Evolutionary conservation across 176 grass and related monocot genomes (phyloP).

Genomic region (Calamus simplicifolius): DNA sequence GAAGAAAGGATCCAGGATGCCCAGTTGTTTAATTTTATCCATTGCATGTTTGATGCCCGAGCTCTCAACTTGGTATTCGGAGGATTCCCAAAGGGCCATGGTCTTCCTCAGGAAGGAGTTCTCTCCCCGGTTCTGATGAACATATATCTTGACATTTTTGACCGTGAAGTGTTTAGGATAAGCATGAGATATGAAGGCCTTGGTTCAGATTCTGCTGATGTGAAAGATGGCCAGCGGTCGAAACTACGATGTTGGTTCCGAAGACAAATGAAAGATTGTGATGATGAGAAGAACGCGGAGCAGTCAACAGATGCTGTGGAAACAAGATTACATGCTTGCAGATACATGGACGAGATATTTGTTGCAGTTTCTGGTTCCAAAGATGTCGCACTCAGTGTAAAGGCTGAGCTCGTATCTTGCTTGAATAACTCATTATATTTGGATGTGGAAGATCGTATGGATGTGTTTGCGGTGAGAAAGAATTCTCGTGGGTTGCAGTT

Average conservation of each 20-base stretch:
- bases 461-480: constrained; percentile 40
- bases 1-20: constrained; percentile 63
- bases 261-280: constrained; percentile 54
- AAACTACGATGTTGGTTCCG: constrained; percentile 73
- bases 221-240: constrained; percentile 28
- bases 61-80: constrained; percentile 85
- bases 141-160: constrained; percentile 78
- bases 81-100: constrained; percentile 75
- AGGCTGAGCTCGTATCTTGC: constrained; percentile 57
- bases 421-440: constrained; percentile 53
- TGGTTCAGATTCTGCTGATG: constrained; percentile 18
- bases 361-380: constrained; percentile 66
- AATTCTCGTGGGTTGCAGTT: constrained; percentile 54
- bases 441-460: constrained; percentile 33
- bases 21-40: constrained; percentile 48
- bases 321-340: constrained; percentile 54
- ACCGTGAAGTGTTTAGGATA: constrained; percentile 68
- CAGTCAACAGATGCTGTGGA: constrained; percentile 21
- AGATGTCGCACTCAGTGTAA: constrained; percentile 48
- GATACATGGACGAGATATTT: constrained; percentile 97
- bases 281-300: constrained; percentile 23
- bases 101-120: constrained; percentile 84
- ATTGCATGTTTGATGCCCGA: constrained; percentile 67
- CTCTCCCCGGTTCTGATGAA: constrained; percentile 88
- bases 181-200: constrained; percentile 81